phyloP scores from a whole-genome alignment of 1,284 basidiomycete genomes.

The Rhodotorula sp. region DNA sequence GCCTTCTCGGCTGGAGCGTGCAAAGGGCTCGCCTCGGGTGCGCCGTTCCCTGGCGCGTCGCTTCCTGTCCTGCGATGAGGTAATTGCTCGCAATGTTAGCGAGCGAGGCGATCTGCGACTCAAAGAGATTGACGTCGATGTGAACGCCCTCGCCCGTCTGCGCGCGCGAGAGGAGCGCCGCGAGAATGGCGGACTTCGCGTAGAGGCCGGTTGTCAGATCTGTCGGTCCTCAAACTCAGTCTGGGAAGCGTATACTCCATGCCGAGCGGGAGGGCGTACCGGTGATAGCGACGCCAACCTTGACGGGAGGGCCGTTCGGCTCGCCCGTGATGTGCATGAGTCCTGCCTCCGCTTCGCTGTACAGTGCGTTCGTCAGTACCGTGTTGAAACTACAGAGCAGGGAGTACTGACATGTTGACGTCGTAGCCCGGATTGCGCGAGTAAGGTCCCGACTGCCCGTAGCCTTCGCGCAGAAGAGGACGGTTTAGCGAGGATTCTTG shows the following conservation, averaged over 20 bases:
- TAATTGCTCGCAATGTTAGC: constrained; percentile 94
- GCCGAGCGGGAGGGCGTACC: constrained; percentile 54
- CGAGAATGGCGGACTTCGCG: constrained; percentile 89
- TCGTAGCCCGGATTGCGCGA: constrained; percentile 82
- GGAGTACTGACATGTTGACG: constrained; percentile 55
- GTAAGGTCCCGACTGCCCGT: constrained; percentile 91
- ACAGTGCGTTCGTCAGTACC: background rate
- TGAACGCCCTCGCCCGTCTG: constrained; percentile 84
- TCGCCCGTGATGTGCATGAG: constrained; percentile 96
- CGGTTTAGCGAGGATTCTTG: rapidly evolving
- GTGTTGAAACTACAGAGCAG: background rate
- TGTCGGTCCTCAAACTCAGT: constrained; percentile 47
- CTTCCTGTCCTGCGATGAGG: constrained; percentile 82
- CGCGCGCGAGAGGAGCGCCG: constrained; percentile 76
- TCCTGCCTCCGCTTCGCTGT: constrained; percentile 87
- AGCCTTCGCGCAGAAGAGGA: constrained; percentile 60
- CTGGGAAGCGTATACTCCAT: constrained; percentile 55
- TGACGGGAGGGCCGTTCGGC: constrained; percentile 79
- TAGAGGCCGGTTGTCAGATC: constrained; percentile 93
- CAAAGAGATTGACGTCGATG: constrained; percentile 67
- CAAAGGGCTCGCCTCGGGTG: constrained; percentile 58
- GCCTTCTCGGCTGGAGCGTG: background rate
- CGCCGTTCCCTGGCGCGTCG: constrained; percentile 82
- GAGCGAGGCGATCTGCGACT: constrained; percentile 70
- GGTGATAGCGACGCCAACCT: constrained; percentile 55